Conservation (phyloP, 2,329 filamentous ascomycete genomes). For the Penicillium rolfsii region DNA sequence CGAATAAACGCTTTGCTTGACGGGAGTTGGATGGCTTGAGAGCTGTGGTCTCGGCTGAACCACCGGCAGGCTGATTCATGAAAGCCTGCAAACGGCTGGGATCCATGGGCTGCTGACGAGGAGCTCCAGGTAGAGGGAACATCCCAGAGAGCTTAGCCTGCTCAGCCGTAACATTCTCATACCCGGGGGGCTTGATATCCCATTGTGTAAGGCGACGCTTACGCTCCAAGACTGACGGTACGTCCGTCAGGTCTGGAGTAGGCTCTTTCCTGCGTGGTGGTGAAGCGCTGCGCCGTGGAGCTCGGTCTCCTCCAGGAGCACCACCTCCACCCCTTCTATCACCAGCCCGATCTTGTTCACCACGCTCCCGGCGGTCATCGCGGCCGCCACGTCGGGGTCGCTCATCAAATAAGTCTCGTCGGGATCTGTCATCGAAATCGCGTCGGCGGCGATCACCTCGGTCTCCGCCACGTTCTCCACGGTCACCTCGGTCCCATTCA, state of each 20-base stretch:
- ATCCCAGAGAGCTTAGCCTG: slow-evolving; percentile 93
- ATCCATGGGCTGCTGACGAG: slow-evolving; percentile 93
- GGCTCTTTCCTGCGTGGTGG: slow-evolving; percentile 90
- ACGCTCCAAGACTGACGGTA: slow-evolving; percentile 79
- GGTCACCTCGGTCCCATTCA: slow-evolving; percentile 60
- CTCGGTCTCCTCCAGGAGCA: not conserved
- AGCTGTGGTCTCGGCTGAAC: slow-evolving; percentile 69
- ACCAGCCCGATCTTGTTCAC: slow-evolving; percentile 50
- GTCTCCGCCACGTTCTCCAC: slow-evolving; percentile 47
- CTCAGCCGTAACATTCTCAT: slow-evolving; percentile 97
- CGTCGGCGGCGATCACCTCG: slow-evolving; percentile 60
- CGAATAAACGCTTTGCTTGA: slow-evolving; percentile 88
- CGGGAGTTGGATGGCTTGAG: slow-evolving; percentile 91
- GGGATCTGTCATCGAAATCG: slow-evolving; percentile 64
- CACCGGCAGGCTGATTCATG: slow-evolving; percentile 79
- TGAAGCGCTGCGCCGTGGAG: slow-evolving; percentile 69
- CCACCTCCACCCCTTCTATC: slow-evolving; percentile 44
- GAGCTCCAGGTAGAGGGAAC: slow-evolving; percentile 96
- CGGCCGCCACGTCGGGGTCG: slow-evolving; percentile 52
- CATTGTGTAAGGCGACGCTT: slow-evolving; percentile 95
- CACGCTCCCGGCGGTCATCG: slow-evolving; percentile 23
- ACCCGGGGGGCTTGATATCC: slow-evolving; percentile 98
- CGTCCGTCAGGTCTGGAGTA: slow-evolving; percentile 88
- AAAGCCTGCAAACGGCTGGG: slow-evolving; percentile 92
- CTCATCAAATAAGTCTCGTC: slow-evolving; percentile 66